phyloP scores from a whole-genome alignment of 192 early-diverging fungal genomes.

The Entomortierella beljakovae region DNA sequence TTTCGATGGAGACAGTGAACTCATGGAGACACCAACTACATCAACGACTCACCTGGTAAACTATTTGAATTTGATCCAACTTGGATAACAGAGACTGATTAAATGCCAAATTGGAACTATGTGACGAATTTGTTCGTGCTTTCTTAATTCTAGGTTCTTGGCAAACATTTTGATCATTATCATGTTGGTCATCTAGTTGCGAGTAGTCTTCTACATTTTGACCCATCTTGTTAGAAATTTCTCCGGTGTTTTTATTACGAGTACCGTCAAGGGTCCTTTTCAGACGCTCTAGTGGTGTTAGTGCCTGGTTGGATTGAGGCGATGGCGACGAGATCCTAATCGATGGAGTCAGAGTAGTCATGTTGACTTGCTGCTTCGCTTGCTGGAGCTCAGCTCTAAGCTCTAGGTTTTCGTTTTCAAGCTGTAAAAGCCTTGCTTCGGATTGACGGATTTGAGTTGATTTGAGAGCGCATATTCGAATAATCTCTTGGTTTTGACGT shows the following conservation, averaged over 20 bases:
- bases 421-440: slow-evolving; percentile 16
- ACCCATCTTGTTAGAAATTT: too few species aligned
- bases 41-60: background rate
- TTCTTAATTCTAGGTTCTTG: background rate
- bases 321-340: background rate
- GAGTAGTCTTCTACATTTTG: too few species aligned
- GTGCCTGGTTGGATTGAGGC: background rate
- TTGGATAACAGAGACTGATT: background rate
- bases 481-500: slow-evolving; percentile 36
- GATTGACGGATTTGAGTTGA: slow-evolving; percentile 26
- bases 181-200: too few species aligned
- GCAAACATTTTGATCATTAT: too few species aligned
- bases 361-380: background rate
- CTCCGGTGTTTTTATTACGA: too few species aligned
- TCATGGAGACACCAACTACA: background rate
- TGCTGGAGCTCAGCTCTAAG: background rate
- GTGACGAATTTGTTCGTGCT: background rate
- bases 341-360: background rate
- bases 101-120: background rate
- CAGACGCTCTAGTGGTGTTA: too few species aligned
- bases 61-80: slow-evolving; percentile 8
- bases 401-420: slow-evolving; percentile 24
- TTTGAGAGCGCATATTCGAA: slow-evolving; percentile 28
- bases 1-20: background rate
- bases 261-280: too few species aligned